These are phyloP conservation scores for Trichocladium uniseriatum DNA, from an alignment of 495 filamentous ascomycete species.

Conservation along the genomic window DNA sequence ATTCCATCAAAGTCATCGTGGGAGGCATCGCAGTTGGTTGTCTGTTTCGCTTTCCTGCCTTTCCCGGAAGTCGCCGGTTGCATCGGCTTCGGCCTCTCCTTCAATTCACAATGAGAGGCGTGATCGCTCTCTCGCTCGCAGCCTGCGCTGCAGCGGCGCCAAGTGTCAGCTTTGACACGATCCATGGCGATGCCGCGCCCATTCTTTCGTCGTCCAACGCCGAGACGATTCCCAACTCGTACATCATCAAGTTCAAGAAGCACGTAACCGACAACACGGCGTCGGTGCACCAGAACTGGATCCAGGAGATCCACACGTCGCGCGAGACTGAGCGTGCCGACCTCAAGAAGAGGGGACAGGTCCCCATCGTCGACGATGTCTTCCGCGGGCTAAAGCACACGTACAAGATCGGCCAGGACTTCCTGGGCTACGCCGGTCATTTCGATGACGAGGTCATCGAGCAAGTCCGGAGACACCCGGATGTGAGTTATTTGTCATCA, in stretches of 20 bases:
- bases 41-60: constrained; percentile 20
- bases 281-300: constrained; percentile 77
- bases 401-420: constrained; percentile 73
- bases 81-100: constrained; percentile 32
- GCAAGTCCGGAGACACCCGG: constrained; percentile 88
- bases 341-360: constrained; percentile 81
- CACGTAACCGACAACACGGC: constrained; percentile 64
- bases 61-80: constrained; percentile 33
- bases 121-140: constrained; percentile 57
- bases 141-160: constrained; percentile 66
- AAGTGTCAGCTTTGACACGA: constrained; percentile 60
- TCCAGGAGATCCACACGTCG: constrained; percentile 69
- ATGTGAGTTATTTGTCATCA: constrained; percentile 58
- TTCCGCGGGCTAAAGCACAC: constrained; percentile 90
- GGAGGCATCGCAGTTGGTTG: constrained; percentile 21
- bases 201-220: constrained; percentile 72
- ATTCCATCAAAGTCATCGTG: constrained; percentile 17
- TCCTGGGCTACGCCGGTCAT: constrained; percentile 90
- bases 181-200: constrained; percentile 80
- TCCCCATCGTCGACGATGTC: constrained; percentile 57
- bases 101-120: constrained; percentile 60
- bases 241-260: constrained; percentile 98
- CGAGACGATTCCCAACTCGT: constrained; percentile 73
- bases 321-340: constrained; percentile 55
- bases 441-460: constrained; percentile 91